Percentiles rank a stretch among this genome's conserved stretches.
These are phyloP conservation scores for Hansenula sp. DNA, from an alignment of 1,139 yeast species.

Conservation along the genomic window DNA sequence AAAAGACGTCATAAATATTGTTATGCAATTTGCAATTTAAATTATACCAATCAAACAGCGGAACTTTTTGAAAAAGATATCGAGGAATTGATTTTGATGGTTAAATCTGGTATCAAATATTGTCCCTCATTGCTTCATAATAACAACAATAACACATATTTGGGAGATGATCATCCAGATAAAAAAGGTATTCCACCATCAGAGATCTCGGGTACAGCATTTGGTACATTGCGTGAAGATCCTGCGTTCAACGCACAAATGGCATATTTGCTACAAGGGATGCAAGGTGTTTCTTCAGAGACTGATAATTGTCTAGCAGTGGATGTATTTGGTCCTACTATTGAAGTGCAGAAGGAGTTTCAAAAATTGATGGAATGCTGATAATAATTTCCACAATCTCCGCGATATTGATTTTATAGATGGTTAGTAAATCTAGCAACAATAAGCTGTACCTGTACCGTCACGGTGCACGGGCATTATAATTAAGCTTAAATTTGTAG, in stretches of 20 bases:
- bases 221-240: neutral
- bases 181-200: conserved; percentile 1
- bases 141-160: neutral
- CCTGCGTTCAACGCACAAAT: neutral
- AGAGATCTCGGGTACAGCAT: neutral
- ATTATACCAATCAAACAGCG: neutral
- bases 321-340: neutral
- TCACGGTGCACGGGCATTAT: too few species aligned
- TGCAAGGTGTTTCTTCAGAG: neutral
- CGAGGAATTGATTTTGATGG: neutral
- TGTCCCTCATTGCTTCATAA: neutral
- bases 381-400: too few species aligned
- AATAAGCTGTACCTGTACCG: too few species aligned
- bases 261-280: neutral
- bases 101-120: neutral
- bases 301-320: neutral
- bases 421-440: too few species aligned
- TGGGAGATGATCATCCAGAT: conserved; percentile 1
- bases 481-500: too few species aligned
- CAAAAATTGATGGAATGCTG: neutral
- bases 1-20: conserved; percentile 1
- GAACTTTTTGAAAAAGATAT: neutral
- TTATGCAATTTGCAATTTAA: neutral
- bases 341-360: neutral
- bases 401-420: too few species aligned